Percentiles rank a stretch among this genome's conserved stretches.
Evolutionary conservation across 1,284 basidiomycete species (phyloP).

Genomic region (Rhodotorula sp.): DNA sequence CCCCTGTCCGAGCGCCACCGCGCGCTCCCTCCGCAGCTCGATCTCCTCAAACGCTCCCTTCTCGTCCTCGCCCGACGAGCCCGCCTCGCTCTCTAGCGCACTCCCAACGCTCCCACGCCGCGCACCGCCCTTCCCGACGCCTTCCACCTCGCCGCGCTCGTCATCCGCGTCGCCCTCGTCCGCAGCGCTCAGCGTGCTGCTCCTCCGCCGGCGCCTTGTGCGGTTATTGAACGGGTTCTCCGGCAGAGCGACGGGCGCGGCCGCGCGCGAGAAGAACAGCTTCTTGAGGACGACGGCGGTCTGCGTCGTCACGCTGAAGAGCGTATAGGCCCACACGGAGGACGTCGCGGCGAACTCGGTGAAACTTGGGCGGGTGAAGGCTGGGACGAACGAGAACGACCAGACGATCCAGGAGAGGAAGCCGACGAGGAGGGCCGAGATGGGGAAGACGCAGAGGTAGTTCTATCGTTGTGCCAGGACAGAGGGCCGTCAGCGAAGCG

Average conservation of each 20-base stretch:
- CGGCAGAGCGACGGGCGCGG: neutral
- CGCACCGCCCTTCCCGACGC: neutral
- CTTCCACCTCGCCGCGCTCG: neutral
- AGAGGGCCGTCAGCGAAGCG: too few species aligned
- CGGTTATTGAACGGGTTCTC: slow-evolving; percentile 9
- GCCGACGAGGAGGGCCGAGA: neutral
- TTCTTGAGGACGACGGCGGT: neutral
- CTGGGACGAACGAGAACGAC: neutral
- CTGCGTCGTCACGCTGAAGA: neutral
- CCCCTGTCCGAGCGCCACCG: too few species aligned
- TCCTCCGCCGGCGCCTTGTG: neutral
- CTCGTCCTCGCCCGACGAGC: too few species aligned
- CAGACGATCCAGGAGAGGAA: neutral
- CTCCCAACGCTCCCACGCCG: neutral
- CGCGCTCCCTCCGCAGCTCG: too few species aligned
- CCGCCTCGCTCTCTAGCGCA: too few species aligned
- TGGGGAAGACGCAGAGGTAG: slow-evolving; percentile 1
- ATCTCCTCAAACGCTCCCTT: too few species aligned
- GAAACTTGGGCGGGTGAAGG: neutral
- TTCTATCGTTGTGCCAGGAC: neutral
- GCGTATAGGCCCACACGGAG: neutral
- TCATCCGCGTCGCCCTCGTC: too few species aligned
- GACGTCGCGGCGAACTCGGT: neutral
- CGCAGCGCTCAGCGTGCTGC: neutral
- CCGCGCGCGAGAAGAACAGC: neutral